phyloP scores from a whole-genome alignment of 2,329 filamentous ascomycete species.

The Beauveria varroae region DNA sequence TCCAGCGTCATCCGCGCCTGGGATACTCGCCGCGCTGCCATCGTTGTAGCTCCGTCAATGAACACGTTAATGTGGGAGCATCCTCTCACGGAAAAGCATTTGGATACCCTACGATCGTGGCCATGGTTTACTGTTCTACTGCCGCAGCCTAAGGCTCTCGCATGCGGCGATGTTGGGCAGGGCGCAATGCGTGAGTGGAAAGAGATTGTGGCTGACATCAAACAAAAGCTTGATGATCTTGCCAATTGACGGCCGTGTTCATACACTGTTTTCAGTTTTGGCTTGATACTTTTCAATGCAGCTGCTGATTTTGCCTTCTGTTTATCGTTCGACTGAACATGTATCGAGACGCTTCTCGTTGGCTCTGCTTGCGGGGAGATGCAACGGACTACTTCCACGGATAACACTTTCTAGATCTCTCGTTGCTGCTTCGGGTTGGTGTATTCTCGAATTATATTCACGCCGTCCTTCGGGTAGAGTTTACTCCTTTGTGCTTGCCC shows the following conservation, averaged over 20 bases:
- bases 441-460: too few relatives aligned
- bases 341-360: too few relatives aligned
- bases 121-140: slow-evolving; percentile 64
- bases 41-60: slow-evolving; percentile 76
- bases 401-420: too few relatives aligned
- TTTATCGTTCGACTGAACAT: too few relatives aligned
- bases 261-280: neutral
- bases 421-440: too few relatives aligned
- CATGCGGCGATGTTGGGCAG: slow-evolving; percentile 75
- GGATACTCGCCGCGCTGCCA: slow-evolving; percentile 66
- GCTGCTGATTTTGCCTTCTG: too few relatives aligned
- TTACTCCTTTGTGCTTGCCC: too few relatives aligned
- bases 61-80: slow-evolving; percentile 89
- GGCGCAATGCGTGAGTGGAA: slow-evolving; percentile 81
- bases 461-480: too few relatives aligned
- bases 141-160: slow-evolving; percentile 69
- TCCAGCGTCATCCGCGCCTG: slow-evolving; percentile 73
- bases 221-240: neutral
- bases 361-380: too few relatives aligned
- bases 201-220: slow-evolving; percentile 59
- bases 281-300: neutral
- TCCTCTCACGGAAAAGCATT: slow-evolving; percentile 67
- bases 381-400: too few relatives aligned
- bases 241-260: neutral
- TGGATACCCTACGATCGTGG: slow-evolving; percentile 57